Conservation (phyloP, 2,329 filamentous ascomycete genomes). For the Scedosporium minutisporum region DNA sequence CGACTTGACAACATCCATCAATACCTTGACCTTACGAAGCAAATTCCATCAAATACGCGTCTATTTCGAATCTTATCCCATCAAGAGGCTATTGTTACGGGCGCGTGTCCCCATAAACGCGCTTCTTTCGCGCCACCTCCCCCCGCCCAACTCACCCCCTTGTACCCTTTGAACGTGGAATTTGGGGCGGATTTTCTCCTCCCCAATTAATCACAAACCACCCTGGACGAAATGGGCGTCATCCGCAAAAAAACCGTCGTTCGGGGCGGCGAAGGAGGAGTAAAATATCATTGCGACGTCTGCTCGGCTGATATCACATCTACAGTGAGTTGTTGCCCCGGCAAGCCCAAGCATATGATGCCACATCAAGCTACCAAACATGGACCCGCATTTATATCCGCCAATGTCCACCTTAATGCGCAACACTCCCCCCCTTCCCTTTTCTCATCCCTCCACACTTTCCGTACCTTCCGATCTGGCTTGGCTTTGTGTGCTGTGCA, state of each 20-base stretch:
- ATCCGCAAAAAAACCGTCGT: slow-evolving; percentile 92
- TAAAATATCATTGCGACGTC: slow-evolving; percentile 95
- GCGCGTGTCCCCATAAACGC: slow-evolving; percentile 6
- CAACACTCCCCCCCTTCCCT: neutral
- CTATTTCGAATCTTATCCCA: slow-evolving; percentile 9
- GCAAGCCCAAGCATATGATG: neutral
- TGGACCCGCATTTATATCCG: neutral
- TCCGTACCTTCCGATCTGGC: neutral
- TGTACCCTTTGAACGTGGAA: neutral
- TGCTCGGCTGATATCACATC: slow-evolving; percentile 96
- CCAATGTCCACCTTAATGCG: neutral
- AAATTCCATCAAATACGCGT: slow-evolving; percentile 21
- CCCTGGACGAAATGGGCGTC: slow-evolving; percentile 61
- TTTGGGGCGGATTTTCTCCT: neutral
- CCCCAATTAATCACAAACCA: slow-evolving; percentile 15
- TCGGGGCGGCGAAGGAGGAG: slow-evolving; percentile 74
- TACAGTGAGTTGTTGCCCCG: slow-evolving; percentile 53
- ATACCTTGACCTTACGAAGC: neutral
- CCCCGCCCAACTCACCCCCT: neutral
- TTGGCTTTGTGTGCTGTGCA: neutral
- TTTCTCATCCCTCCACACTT: neutral
- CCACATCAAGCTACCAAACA: neutral
- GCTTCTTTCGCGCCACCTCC: neutral
- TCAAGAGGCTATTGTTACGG: slow-evolving; percentile 12
- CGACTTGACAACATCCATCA: neutral